Base-by-base conservation (phyloP, 2,329 filamentous ascomycete species). In the Leptographium lundbergii region DNA sequence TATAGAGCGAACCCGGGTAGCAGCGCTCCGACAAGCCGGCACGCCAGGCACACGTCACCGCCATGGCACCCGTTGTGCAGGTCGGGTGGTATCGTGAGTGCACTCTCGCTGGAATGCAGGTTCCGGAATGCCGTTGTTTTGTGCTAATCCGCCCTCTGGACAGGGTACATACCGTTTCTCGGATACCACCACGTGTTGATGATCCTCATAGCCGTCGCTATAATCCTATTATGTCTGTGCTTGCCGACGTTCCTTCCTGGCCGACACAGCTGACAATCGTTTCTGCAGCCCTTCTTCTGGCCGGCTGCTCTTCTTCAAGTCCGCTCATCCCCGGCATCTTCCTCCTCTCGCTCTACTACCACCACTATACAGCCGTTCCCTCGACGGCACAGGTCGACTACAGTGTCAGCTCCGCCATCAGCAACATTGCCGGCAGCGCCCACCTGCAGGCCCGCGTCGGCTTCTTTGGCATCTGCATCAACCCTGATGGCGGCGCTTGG, bases 381-480 rank as follows among this genome's bases (percentile, higher is more conserved):
- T 85, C 89, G 66, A 88, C 90, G 6, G 81, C 92, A 11, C 92
- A 97, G 75, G 91, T 96, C 65, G 86, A 96, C 71, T 95, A 95
- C 62, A 89, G 87, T 60, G 87, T 94, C 61, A 87, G 89, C 63
- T 84, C 84, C 19, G 89, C 91, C 60, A 94, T 97, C 66, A 81
- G 85, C 62, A 95, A 94, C 74, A 95, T 99, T 63, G 92, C 95
- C 60, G 89, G 90, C 57, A 78, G 82, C 65, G 91, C 94, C 14
- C 81, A 84, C 61, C 78, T 99, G 55, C 90, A 95, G 72, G 91
- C 94, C 29, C 86, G 94, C 60, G 94, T 99, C 34, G 94, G 94
- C 65, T 99, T 95, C 77, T 99, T 99, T 68, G 94, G 94, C 66
- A 95, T 99, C 72, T 99, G 94, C 75, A 85, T 97, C 71, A 94